Evolutionary conservation across 768 basidiomycete species (phyloP).

Genomic region (Sarcodon aspratus): DNA sequence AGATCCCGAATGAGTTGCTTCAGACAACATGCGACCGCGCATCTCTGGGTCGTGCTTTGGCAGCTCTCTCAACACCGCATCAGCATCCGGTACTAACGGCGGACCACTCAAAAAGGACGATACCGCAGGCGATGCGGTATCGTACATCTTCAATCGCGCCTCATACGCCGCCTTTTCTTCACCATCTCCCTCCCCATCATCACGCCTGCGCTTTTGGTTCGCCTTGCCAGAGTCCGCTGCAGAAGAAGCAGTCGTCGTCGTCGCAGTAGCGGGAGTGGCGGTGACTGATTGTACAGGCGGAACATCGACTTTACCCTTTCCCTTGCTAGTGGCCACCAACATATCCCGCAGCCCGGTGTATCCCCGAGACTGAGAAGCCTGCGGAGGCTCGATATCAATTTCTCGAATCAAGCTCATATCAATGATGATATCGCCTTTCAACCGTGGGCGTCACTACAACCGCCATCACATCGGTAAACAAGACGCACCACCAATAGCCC

Average conservation of each 20-base stretch:
- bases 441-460: background rate
- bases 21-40: too few species aligned
- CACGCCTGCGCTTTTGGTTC: conserved; percentile 41
- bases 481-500: conserved; percentile 43
- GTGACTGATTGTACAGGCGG: conserved; percentile 1
- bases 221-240: conserved; percentile 3
- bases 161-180: background rate
- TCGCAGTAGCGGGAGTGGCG: background rate
- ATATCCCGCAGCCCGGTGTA: conserved; percentile 46
- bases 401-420: conserved; percentile 65
- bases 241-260: background rate
- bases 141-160: conserved; percentile 23
- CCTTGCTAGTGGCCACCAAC: conserved; percentile 39
- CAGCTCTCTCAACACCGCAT: background rate
- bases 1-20: too few species aligned
- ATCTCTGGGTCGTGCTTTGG: too few species aligned
- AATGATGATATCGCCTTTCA: conserved; percentile 67
- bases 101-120: conserved; percentile 36
- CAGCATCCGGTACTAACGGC: conserved; percentile 13
- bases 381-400: conserved; percentile 54
- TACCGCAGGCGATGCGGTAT: conserved; percentile 42
- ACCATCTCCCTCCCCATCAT: conserved; percentile 30
- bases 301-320: conserved; percentile 27
- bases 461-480: background rate
- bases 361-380: conserved; percentile 6